phyloP scores from a whole-genome alignment of 495 filamentous ascomycete genomes.

The Penicillium desertorum region DNA sequence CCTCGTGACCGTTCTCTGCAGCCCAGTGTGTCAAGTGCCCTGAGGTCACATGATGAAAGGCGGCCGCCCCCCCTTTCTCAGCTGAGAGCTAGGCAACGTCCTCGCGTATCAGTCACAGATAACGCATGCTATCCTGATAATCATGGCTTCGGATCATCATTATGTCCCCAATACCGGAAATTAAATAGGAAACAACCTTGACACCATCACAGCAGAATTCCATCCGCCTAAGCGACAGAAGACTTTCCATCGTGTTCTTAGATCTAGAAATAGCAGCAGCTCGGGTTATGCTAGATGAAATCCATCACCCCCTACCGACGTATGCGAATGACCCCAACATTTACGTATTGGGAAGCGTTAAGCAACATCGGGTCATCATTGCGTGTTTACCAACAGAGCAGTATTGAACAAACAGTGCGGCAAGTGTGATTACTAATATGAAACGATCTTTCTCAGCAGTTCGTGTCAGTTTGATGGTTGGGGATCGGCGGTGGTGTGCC shows the following conservation, averaged over 20 bases:
- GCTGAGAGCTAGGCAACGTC: no score
- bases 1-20: no score
- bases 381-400: conserved; percentile 1
- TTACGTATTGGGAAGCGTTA: conserved; percentile 34
- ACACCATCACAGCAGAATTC: no score
- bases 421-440: conserved; percentile 23
- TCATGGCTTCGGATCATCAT: no score
- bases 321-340: conserved; percentile 26
- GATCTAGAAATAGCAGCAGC: conserved; percentile 38
- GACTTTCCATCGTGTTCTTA: conserved; percentile 2
- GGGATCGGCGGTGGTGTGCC: conserved; percentile 35
- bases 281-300: conserved; percentile 28
- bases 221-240: no score
- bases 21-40: no score
- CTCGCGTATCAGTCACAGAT: no score
- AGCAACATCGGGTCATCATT: background rate
- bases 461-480: conserved; percentile 34
- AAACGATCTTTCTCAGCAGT: conserved; percentile 27
- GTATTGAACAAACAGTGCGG: conserved; percentile 26
- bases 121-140: no score
- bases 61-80: no score
- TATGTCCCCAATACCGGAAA: no score
- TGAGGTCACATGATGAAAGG: no score
- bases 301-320: conserved; percentile 22
- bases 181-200: no score